Base-by-base conservation (phyloP, 2,329 filamentous ascomycete species). In the Aspergillus novofumigatus region DNA sequence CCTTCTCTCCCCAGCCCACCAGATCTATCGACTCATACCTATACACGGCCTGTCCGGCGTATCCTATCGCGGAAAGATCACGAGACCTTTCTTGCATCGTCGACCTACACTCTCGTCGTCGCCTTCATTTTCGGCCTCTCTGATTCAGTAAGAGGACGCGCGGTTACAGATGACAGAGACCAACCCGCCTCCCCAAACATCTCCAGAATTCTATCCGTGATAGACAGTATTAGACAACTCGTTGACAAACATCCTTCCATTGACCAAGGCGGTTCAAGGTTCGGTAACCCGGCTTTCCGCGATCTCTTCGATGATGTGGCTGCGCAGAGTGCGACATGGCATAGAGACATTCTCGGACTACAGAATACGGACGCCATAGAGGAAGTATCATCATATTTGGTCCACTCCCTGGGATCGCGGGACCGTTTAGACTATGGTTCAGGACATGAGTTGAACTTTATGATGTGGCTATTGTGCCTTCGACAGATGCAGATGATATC, bases 381-480 rank as follows among this genome's bases (percentile, higher is more conserved):
- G 3, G 94, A 99, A 71, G 79, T 89, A 4, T 87, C 88, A 0
- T 85, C 87, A 29, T 99, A 99, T 75, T 81, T 99, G 35, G 77
- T 83, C 61, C 84, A 96, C 68, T 88, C 90, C 0, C 92, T 97
- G 63, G 94, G 94, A 49, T 96, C 96, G 70, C 84, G 87, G 48
- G 84, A 84, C 52, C 85, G 93, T 44, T 94, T 99, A 68, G 94
- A 99, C 77, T 99, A 99, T 73, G 94, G 94, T 52, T 97, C 92
- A 0, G 94, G 94, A 2, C 94, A 99, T 74, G 94, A 99, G 77
- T 83, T 99, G 60, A 97, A 99, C 79, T 97, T 99, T 76, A 82
- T 93, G 73, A 88, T 96, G 70, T 99, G 93, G 92, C 83, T 97
- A 38, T 83, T 99, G n/a, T 96, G 91, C 69, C 86, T 99, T 0